phyloP scores from a whole-genome alignment of 2,329 filamentous ascomycete species.

The Aotearoamyces nothofagi region DNA sequence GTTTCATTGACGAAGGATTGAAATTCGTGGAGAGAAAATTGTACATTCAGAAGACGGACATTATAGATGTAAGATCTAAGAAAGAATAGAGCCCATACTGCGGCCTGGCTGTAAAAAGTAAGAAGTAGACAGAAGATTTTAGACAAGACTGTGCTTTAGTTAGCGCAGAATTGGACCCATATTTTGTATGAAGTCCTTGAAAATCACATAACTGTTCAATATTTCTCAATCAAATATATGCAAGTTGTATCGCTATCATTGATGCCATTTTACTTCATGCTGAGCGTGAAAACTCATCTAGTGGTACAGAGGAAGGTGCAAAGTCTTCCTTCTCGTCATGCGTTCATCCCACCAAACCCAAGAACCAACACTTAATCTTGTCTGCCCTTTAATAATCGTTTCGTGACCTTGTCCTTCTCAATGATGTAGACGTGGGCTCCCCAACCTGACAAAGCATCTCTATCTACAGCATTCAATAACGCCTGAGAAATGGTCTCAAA shows the following conservation, averaged over 20 bases:
- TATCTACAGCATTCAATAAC: conserved; percentile 86
- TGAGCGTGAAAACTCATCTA: background rate
- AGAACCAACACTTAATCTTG: conserved; percentile 55
- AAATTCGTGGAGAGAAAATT: conserved; percentile 45
- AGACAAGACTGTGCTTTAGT: too few species aligned
- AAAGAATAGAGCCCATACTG: too few species aligned
- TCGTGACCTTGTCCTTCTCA: conserved; percentile 99
- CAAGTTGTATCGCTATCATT: too few species aligned
- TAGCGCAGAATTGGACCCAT: too few species aligned
- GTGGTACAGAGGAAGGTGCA: background rate
- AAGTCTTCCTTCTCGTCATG: too few species aligned
- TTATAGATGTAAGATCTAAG: conserved; percentile 5
- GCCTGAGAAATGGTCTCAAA: conserved; percentile 98
- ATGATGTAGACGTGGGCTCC: conserved; percentile 98
- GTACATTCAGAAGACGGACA: conserved; percentile 23
- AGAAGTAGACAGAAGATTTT: too few species aligned
- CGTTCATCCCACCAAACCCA: too few species aligned
- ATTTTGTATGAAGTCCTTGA: too few species aligned
- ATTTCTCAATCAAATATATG: too few species aligned
- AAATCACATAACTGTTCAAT: too few species aligned
- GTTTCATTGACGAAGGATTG: conserved; percentile 50
- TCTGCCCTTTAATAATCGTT: conserved; percentile 93
- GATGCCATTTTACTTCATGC: conserved; percentile 1
- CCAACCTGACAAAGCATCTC: conserved; percentile 95
- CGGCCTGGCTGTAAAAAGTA: too few species aligned